Evolutionary conservation across 2,329 filamentous ascomycete genomes (phyloP).

Genomic region (Fonsecaea erecta): DNA sequence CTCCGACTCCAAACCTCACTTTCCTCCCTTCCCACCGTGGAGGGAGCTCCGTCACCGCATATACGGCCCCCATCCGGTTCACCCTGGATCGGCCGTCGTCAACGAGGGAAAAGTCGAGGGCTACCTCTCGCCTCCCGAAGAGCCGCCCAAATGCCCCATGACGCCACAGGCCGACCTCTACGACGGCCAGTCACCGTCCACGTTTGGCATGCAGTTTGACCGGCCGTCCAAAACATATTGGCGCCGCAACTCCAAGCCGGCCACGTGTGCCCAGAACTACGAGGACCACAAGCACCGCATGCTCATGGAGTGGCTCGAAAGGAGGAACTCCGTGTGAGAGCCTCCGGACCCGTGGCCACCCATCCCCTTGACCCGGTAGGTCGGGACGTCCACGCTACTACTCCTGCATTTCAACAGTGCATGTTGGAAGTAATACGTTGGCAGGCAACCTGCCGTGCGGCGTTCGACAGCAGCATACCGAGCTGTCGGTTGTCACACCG

Average conservation of each 20-base stretch:
- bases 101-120: not conserved
- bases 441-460: not conserved
- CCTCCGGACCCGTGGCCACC: not conserved
- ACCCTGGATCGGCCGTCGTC: not conserved
- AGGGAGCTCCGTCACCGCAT: constrained; percentile 21
- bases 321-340: constrained; percentile 17
- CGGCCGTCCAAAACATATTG: constrained; percentile 9
- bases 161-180: constrained; percentile 32
- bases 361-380: not conserved
- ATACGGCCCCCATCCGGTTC: not conserved
- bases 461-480: not conserved
- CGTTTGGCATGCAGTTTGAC: constrained; percentile 33
- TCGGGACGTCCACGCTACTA: not conserved
- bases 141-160: constrained; percentile 18
- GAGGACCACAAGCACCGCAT: constrained; percentile 34
- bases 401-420: not conserved
- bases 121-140: constrained; percentile 21
- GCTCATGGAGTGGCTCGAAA: constrained; percentile 33
- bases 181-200: constrained; percentile 25
- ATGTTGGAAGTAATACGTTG: not conserved
- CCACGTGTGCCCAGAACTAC: constrained; percentile 16
- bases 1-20: constrained; percentile 11
- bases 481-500: not conserved
- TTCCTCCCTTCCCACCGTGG: constrained; percentile 18
- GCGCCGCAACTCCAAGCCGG: constrained; percentile 18